Conservation (phyloP, 139 green algal species). For the Ettlia oleoabundans region DNA sequence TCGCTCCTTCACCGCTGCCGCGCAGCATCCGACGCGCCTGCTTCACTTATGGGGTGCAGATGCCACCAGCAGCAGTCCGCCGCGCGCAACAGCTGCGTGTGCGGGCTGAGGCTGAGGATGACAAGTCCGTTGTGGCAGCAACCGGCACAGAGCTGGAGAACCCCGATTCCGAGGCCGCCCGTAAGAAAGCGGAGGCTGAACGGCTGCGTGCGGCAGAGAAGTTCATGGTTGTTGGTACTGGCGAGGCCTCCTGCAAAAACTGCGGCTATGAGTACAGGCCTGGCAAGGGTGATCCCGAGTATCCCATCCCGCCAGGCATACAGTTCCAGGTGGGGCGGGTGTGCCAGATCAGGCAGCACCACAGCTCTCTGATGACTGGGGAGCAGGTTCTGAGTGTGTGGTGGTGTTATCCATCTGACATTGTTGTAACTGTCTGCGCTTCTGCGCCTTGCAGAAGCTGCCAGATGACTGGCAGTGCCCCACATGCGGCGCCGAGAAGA, state of each 20-base stretch:
- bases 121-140: not conserved
- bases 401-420: not conserved
- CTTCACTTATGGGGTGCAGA: not conserved
- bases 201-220: conserved; percentile 85
- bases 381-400: no score
- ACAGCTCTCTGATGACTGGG: no score
- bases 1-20: not conserved
- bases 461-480: conserved; percentile 95
- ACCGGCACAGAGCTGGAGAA: conserved; percentile 39
- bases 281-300: conserved; percentile 88
- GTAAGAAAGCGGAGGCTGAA: conserved; percentile 74
- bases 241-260: conserved; percentile 31
- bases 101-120: conserved; percentile 12
- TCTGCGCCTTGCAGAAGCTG: conserved; percentile 65
- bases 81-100: conserved; percentile 3
- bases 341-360: no score
- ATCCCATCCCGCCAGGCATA: conserved; percentile 80
- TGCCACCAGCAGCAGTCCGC: not conserved
- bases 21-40: not conserved
- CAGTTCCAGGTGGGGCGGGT: conserved; percentile 77
- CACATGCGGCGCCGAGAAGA: conserved; percentile 82
- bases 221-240: conserved; percentile 88
- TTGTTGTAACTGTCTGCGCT: not conserved
- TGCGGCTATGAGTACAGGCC: conserved; percentile 89
- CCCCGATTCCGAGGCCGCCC: conserved; percentile 58